phyloP scores from a whole-genome alignment of 345 rosid genomes.

The Clausena lansium region DNA sequence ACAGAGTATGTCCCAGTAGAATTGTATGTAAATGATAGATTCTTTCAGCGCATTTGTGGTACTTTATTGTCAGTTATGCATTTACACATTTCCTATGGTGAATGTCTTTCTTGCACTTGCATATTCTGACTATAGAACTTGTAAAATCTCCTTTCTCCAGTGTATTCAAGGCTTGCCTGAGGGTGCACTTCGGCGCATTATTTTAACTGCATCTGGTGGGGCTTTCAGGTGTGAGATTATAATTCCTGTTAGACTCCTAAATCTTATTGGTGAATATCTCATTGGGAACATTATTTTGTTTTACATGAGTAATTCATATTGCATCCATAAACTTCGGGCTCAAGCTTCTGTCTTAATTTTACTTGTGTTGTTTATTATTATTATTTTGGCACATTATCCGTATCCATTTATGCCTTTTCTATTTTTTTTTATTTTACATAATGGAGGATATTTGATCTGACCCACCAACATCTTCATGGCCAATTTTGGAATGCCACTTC shows the following conservation, averaged over 20 bases:
- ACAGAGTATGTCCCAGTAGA: neutral
- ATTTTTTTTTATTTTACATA: neutral
- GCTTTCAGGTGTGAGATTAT: constrained; percentile 75
- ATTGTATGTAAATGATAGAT: neutral
- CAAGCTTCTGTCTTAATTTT: neutral
- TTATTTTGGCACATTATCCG: neutral
- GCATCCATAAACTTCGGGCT: neutral
- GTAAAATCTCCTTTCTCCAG: constrained; percentile 43
- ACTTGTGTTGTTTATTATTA: neutral
- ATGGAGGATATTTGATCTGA: neutral
- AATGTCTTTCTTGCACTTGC: constrained; percentile 9
- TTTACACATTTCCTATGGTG: neutral
- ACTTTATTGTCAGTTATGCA: neutral
- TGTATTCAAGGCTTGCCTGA: constrained; percentile 95
- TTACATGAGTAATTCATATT: neutral
- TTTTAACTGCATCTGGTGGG: constrained; percentile 98
- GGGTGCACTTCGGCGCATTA: constrained; percentile 80
- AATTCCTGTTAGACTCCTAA: constrained; percentile 17
- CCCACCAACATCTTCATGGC: neutral
- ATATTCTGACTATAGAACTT: neutral
- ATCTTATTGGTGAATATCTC: neutral
- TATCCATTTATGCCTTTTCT: neutral
- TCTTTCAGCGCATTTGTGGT: neutral
- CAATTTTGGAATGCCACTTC: neutral
- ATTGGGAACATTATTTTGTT: neutral